Conservation (phyloP, 2,329 filamentous ascomycete species). For the Diplocarpon rosae region DNA sequence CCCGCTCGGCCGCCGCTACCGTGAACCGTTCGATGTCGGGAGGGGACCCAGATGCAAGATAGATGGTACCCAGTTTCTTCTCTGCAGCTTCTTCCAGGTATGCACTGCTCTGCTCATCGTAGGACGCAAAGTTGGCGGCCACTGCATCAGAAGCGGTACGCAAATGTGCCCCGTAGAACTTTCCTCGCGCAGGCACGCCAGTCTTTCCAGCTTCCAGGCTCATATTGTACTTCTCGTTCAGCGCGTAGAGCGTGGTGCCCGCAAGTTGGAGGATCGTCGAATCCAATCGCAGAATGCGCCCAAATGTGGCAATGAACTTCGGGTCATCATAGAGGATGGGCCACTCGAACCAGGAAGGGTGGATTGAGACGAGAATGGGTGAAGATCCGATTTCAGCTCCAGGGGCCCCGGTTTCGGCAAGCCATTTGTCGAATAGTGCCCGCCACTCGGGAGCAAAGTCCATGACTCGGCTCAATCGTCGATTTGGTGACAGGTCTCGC, state of each 20-base stretch:
- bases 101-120: conserved; percentile 26
- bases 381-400: background rate
- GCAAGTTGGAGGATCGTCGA: conserved; percentile 20
- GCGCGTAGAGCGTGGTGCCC: conserved; percentile 25
- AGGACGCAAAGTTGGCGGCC: conserved; percentile 27
- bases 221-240: conserved; percentile 20
- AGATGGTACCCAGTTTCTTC: conserved; percentile 26
- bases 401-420: background rate
- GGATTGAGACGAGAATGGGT: conserved; percentile 10
- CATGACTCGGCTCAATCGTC: conserved; percentile 1
- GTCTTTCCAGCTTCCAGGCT: background rate
- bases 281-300: conserved; percentile 29
- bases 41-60: conserved; percentile 32
- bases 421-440: conserved; percentile 8
- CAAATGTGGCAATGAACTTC: conserved; percentile 28
- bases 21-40: conserved; percentile 29
- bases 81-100: conserved; percentile 27
- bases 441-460: conserved; percentile 8
- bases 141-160: conserved; percentile 29
- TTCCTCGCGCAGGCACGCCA: background rate
- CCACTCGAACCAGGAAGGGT: conserved; percentile 21
- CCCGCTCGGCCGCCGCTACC: conserved; percentile 26
- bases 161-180: conserved; percentile 31
- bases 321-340: conserved; percentile 26
- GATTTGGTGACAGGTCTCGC: background rate